Percentiles rank a stretch among this genome's conserved stretches.
Conservation (phyloP, 192 early-diverging fungal genomes). For the Linnemannia hyalina region DNA sequence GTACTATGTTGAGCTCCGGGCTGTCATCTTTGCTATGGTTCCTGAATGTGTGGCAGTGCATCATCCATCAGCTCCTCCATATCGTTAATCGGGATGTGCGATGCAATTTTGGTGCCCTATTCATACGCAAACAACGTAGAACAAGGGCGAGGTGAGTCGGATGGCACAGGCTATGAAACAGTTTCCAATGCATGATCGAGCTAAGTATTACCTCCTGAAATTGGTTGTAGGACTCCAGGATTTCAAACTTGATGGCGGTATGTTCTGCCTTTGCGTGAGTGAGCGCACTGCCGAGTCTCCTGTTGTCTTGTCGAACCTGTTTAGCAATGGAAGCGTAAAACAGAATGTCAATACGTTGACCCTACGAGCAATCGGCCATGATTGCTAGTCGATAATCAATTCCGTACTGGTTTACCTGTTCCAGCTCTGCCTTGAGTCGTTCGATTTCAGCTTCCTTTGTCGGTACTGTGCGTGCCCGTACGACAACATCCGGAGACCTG, state of each 20-base stretch:
- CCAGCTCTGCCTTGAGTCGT: constrained; percentile 44
- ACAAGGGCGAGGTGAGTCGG: neutral
- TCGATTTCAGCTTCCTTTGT: constrained; percentile 55
- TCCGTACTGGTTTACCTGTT: constrained; percentile 7
- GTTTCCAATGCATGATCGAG: neutral
- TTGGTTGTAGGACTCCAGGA: constrained; percentile 38
- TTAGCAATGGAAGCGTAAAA: neutral
- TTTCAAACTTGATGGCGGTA: constrained; percentile 25
- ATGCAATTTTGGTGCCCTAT: constrained; percentile 30
- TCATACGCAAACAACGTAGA: neutral
- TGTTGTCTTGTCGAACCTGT: constrained; percentile 46
- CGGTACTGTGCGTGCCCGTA: constrained; percentile 47
- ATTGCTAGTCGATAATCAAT: neutral
- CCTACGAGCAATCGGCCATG: neutral
- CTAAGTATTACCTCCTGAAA: constrained; percentile 33
- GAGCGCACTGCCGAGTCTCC: constrained; percentile 36
- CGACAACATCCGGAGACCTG: constrained; percentile 42
- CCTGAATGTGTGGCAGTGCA: constrained; percentile 11
- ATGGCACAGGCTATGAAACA: neutral
- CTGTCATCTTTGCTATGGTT: neutral
- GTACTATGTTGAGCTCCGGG: neutral
- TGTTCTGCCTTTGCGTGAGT: constrained; percentile 44
- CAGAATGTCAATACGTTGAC: neutral
- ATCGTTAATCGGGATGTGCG: constrained; percentile 27
- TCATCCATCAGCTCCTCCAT: constrained; percentile 24